Conservation (phyloP, 139 green algal species). For the Chlorella sp. region DNA sequence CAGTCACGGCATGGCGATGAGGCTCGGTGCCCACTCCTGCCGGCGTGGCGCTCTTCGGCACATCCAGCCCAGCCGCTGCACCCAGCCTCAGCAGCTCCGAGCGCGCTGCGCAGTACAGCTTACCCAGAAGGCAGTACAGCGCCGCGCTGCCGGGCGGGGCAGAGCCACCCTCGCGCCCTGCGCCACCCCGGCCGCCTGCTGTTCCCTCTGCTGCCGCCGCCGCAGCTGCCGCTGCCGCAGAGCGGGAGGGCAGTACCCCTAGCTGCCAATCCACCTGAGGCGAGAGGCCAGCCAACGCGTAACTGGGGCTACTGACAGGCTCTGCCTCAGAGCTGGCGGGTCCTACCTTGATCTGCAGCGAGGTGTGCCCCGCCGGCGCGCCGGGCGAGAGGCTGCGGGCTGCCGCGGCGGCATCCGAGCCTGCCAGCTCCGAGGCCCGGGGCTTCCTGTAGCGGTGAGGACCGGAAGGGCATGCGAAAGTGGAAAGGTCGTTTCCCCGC, state of each 20-base stretch:
- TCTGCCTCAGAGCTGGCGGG: background rate
- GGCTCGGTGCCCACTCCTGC: background rate
- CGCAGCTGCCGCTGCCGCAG: constrained; percentile 9
- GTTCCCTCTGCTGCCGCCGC: background rate
- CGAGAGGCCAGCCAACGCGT: background rate
- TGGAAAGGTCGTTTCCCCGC: too few species aligned
- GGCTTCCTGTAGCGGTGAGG: too few species aligned
- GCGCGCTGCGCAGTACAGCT: constrained; percentile 60
- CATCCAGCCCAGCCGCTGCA: background rate
- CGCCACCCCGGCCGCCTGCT: background rate
- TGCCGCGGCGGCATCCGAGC: too few species aligned
- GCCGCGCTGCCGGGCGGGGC: background rate
- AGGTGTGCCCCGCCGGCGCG: constrained; percentile 1
- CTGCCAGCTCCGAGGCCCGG: too few species aligned
- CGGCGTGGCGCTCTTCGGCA: background rate
- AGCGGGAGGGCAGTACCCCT: background rate
- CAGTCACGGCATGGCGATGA: background rate
- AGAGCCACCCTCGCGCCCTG: background rate
- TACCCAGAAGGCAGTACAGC: constrained; percentile 53
- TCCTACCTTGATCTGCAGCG: background rate
- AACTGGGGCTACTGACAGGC: background rate
- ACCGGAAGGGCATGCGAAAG: too few species aligned
- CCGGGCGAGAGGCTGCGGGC: background rate
- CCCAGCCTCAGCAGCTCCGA: constrained; percentile 59
- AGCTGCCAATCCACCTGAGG: constrained; percentile 28